Evolutionary conservation across 352 stramenopile species (phyloP), one percentile per base, ranked within the genome.

Genomic region (Peronospora belbahrii): DNA sequence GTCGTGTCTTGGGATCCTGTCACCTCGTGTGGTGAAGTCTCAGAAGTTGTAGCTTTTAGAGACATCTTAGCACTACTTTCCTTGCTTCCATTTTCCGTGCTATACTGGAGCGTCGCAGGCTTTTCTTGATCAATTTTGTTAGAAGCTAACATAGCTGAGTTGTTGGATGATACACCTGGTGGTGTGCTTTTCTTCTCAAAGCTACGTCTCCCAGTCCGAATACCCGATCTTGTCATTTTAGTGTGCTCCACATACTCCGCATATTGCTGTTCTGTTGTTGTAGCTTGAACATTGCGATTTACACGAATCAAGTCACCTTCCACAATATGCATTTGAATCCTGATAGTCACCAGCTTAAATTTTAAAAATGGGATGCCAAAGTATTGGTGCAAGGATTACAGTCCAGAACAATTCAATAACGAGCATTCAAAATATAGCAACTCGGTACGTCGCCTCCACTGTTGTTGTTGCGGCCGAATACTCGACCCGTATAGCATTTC

Each of bases 361-460:
- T 90, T 74, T 42, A 94, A 53, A 38, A 93, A 92, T 14, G 83
- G 79, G 19, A 93, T 78, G 3, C 74, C 74, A 49, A 94, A 85
- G 53, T 93, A 94, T 42, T 88, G 77, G 28, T 94, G 77, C 51
- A 94, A 55, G 5, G 79, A 64, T 58, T 88, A 85, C 19, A 94
- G 52, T 11, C 83, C 83, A 36, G 90, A 92, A 52, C 83, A 94
- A 54, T 92, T 87, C 17, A 76, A 48, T 46, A 93, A 51, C 25
- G 74, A 91, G 41, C 78, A 90, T 50, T 93, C 81, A 38, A 94
- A 91, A 52, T 89, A 90, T 20, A 89, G 53, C 45, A 87, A 49
- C 40, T 94, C 82, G 2, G 52, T 48, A 1, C 76, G 77, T 2
- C 74, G 62, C 17, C 63, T 67, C 48, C 72, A 64, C 23, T 59